phyloP scores from a whole-genome alignment of 805 yeast genomes.

The Cyberlindnera xylosilytica region DNA sequence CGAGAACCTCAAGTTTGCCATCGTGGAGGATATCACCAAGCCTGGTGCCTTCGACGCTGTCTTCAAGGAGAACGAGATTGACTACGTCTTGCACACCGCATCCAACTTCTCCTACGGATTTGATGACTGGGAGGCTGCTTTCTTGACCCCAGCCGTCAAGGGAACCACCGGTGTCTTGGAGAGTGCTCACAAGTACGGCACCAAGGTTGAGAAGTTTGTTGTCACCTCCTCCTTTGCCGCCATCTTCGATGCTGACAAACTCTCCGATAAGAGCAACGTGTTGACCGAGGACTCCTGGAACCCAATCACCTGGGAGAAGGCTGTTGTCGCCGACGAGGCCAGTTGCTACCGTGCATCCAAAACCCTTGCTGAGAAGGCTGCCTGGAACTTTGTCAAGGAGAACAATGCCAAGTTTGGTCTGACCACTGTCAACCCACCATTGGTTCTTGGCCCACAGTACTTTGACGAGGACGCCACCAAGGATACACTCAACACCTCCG shows the following conservation, averaged over 20 bases:
- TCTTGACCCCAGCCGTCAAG: conserved; percentile 53
- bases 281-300: conserved; percentile 40
- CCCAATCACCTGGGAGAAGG: background rate
- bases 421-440: conserved; percentile 47
- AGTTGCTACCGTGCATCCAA: conserved; percentile 56
- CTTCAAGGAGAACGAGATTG: conserved; percentile 41
- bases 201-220: conserved; percentile 44
- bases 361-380: conserved; percentile 55
- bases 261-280: conserved; percentile 10
- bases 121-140: conserved; percentile 42
- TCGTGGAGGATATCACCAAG: conserved; percentile 43
- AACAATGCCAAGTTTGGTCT: conserved; percentile 36
- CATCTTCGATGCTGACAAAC: conserved; percentile 24
- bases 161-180: conserved; percentile 50
- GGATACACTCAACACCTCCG: conserved; percentile 39
- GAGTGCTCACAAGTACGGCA: conserved; percentile 28
- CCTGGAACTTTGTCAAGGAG: conserved; percentile 48
- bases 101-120: conserved; percentile 42
- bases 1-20: conserved; percentile 1
- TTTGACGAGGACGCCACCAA: conserved; percentile 40
- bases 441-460: conserved; percentile 56
- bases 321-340: conserved; percentile 14
- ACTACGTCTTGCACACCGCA: conserved; percentile 55
- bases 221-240: conserved; percentile 60
- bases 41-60: conserved; percentile 42